Percentiles rank a stretch among this genome's conserved stretches.
Conservation (phyloP, 2,329 filamentous ascomycete genomes). For the Trichophyton equinum region DNA sequence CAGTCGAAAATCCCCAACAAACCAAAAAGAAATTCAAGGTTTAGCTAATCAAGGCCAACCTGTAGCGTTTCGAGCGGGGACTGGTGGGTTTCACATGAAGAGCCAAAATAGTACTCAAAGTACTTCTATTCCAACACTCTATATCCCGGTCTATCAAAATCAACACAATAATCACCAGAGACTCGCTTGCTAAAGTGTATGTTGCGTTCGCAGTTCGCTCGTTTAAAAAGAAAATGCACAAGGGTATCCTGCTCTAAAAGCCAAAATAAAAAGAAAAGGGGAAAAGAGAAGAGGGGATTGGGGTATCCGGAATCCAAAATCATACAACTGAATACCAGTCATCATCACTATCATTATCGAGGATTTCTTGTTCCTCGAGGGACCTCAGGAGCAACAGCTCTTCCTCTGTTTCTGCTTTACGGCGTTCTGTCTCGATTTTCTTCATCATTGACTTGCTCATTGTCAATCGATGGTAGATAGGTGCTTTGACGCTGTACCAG, state of each 20-base stretch:
- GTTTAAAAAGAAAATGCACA: background rate
- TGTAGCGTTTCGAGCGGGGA: background rate
- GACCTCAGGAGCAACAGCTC: background rate
- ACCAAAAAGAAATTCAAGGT: background rate
- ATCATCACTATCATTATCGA: slow-evolving; percentile 7
- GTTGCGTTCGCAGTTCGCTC: background rate
- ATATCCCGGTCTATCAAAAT: background rate
- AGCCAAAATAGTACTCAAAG: background rate
- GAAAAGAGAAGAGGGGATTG: background rate
- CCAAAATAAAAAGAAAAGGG: background rate
- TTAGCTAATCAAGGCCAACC: background rate
- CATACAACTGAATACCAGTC: slow-evolving; percentile 6
- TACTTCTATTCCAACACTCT: background rate
- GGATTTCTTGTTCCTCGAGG: background rate
- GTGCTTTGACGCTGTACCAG: slow-evolving; percentile 4
- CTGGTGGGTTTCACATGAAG: background rate
- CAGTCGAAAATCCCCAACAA: background rate
- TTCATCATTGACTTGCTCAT: slow-evolving; percentile 8
- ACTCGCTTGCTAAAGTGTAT: background rate
- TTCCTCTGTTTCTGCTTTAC: background rate
- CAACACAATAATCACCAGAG: background rate
- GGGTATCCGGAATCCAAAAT: background rate
- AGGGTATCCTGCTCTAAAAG: background rate
- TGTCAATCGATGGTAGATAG: slow-evolving; percentile 5
- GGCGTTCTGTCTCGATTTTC: background rate